Base-by-base conservation (phyloP, 345 rosid species). In the Boechera retrofracta region DNA sequence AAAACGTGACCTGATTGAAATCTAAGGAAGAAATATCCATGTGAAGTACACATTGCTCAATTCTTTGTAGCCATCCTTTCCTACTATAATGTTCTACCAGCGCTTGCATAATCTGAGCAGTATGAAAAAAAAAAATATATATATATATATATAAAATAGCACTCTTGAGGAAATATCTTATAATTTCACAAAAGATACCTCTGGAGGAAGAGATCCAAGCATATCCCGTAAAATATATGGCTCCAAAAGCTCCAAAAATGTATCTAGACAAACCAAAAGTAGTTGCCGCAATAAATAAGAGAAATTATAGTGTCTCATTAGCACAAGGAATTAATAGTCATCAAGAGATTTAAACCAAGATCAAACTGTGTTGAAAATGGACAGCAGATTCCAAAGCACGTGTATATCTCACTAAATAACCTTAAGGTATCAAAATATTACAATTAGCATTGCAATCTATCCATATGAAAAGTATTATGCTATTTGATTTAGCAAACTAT, bases 221-320 rank as follows among this genome's bases (percentile, higher is more conserved):
- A 95, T 91, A 84, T 95, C 99, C 86, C 86, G 92, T 76, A 95
- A 80, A 65, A 95, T 86, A 78, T 95, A 95, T 39, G 98, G 99
- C 92, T 95, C 99, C 88, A 95, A 82, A 81, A 95, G 97, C 88
- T 95, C 99, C 94, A 95, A 82, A 83, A 95, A 95, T 66, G 99
- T 87, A 73, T 92, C 99, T 95, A 78, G 65, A 76, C 62, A 73
- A 76, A 15, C 39, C 62, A 67, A n/a, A 32, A 66, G 31, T 65
- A 75, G 42, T 45, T 47, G 15, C 56, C 67, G 15, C 53, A 67
- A 45, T 33, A 38, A 44, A 74, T 44, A 24, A 66, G 57, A 65
- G 31, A 74, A 24, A 42, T 11, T 29, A 65, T 32, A 53, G 9
- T 41, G 71, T 74, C 71, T 52, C 28, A 44, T 45, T 28, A 35